Evolutionary conservation across 257 asterid species (phyloP).

Genomic region (Jacaranda copaia): DNA sequence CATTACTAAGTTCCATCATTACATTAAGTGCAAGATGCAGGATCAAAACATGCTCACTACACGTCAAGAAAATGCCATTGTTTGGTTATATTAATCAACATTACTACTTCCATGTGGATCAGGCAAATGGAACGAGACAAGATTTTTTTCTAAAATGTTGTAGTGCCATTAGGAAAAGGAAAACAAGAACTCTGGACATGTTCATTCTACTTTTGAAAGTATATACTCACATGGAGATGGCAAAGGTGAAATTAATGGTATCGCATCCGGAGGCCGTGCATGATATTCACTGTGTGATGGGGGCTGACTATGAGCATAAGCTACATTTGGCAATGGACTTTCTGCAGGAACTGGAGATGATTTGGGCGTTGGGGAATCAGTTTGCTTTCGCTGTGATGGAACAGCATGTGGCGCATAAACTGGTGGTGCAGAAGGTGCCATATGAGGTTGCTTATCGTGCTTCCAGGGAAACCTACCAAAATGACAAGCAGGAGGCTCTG

Average conservation of each 20-base stretch:
- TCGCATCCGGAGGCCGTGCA: slow-evolving; percentile 57
- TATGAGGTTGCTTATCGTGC: slow-evolving; percentile 47
- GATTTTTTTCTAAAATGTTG: not conserved
- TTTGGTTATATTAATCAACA: too few relatives aligned
- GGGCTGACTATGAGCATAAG: slow-evolving; percentile 58
- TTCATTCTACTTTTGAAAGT: slow-evolving; percentile 4
- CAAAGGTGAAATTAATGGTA: slow-evolving; percentile 61
- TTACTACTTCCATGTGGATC: too few relatives aligned
- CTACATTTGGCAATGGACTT: slow-evolving; percentile 62
- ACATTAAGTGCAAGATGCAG: not conserved
- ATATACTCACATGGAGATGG: slow-evolving; percentile 77
- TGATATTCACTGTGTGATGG: slow-evolving; percentile 57
- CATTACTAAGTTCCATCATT: not conserved
- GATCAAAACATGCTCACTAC: too few relatives aligned
- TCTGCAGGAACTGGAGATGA: slow-evolving; percentile 51
- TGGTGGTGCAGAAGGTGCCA: slow-evolving; percentile 64
- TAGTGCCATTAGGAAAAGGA: not conserved
- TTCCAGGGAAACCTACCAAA: slow-evolving; percentile 64
- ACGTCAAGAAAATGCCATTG: too few relatives aligned
- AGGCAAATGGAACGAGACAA: not conserved
- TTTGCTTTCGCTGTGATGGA: slow-evolving; percentile 53
- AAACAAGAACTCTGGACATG: not conserved
- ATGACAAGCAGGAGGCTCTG: slow-evolving; percentile 70
- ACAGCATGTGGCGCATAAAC: slow-evolving; percentile 60
- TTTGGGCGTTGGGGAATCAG: slow-evolving; percentile 43